A percentile compares a stretch with the other conserved stretches of the same genome.
Evolutionary conservation across 129 eudicot species (phyloP).

Genomic region (Saussurea involucrata): DNA sequence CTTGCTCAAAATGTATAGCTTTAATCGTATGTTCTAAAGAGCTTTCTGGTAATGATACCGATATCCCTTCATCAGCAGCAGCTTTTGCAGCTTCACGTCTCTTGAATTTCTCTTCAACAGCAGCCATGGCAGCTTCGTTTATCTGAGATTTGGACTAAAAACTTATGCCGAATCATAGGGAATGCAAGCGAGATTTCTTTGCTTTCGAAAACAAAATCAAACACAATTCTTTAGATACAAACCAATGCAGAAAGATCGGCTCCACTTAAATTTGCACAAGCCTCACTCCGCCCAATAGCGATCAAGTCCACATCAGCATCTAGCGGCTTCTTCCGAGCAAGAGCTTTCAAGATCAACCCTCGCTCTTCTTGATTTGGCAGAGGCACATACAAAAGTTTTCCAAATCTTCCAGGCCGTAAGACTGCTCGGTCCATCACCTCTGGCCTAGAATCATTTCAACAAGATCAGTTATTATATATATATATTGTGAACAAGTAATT

Average conservation of each 20-base stretch:
- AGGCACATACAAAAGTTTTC: conserved; percentile 71
- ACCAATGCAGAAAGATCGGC: conserved; percentile 88
- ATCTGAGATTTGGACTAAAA: conserved; percentile 36
- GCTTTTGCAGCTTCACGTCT: conserved; percentile 66
- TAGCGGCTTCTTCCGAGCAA: conserved; percentile 59
- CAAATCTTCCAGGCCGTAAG: conserved; percentile 85
- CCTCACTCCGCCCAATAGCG: conserved; percentile 48
- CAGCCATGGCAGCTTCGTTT: conserved; percentile 82
- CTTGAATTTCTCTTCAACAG: conserved; percentile 42
- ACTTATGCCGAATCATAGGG: background rate
- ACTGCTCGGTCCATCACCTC: conserved; percentile 75
- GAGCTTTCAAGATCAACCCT: conserved; percentile 74
- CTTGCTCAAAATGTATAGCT: conserved; percentile 61
- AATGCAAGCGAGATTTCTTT: background rate
- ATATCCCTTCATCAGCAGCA: conserved; percentile 50
- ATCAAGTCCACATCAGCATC: conserved; percentile 64
- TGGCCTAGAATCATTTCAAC: conserved; percentile 45
- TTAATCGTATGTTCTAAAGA: conserved; percentile 43
- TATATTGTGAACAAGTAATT: background rate
- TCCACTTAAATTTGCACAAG: conserved; percentile 71
- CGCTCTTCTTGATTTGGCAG: conserved; percentile 85
- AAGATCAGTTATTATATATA: background rate
- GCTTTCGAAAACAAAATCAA: background rate
- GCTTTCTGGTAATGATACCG: background rate
- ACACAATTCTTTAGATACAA: conserved; percentile 4